Evolutionary conservation across 768 basidiomycete genomes (phyloP), one percentile per base, ranked within the genome.

Genomic region (Mycena galopus): DNA sequence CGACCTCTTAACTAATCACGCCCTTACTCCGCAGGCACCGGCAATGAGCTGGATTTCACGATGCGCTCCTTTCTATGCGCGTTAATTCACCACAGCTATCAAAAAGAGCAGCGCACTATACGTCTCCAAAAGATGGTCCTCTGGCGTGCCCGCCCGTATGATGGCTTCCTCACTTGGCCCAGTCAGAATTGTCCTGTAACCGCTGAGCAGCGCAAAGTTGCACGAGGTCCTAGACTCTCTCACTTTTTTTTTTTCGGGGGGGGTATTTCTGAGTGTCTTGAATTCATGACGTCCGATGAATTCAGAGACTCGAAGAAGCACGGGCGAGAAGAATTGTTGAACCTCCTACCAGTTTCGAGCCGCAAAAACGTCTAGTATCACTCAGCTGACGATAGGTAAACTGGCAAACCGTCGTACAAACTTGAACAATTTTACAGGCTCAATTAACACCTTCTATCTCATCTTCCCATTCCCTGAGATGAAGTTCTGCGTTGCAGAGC

Each of bases 381-480:
- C 35, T 37, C 35, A 14, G 14, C n/a, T n/a, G n/a, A n/a, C n/a
- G 35, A 37, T 37, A 37, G 35, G 11, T 4, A 42, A 44, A 44
- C 42, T 51, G 30, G 55, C 6, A 25, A 56, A 56, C 10, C 55
- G 17, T 59, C 57, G 25, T 59, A 59, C 57, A 57, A 57, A 57
- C 57, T n/a, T n/a, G n/a, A n/a, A n/a, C n/a, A 39, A 7, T 17
- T 33, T 59, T 59, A 11, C 57, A 59, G 57, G 25, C 35, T 59
- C 57, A 59, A 59, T 59, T 33, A 59, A 59, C 35, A 59, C 35
- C 57, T 56, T 56, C 39, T 47, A 62, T 62, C 60, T 62, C 60
- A 62, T 62, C 42, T 47, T 62, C 32, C 9, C 60, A 62, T 42
- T 47, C 60, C 60, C 14, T 60, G 59, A 60, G 16, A 62, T 47